These are phyloP conservation scores for Hypomyces rosellus DNA, from an alignment of 2,329 filamentous ascomycete species.

Conservation along the genomic window DNA sequence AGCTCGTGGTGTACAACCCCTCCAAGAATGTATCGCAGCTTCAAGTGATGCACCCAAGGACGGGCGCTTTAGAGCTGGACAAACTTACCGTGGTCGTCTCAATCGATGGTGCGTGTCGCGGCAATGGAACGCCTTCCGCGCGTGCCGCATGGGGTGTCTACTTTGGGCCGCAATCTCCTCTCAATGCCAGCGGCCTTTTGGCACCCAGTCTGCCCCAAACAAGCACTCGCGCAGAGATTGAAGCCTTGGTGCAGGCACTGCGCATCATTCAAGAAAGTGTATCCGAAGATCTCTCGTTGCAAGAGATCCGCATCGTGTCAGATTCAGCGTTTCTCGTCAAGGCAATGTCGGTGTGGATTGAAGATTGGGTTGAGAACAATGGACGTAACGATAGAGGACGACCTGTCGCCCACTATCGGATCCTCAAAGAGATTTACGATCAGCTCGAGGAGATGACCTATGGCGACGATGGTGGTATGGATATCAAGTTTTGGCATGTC, in stretches of 20 bases:
- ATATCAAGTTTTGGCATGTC: background rate
- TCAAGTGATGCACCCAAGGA: background rate
- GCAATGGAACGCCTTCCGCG: conserved; percentile 16
- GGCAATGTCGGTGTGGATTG: background rate
- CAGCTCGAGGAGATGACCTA: background rate
- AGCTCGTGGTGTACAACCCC: background rate
- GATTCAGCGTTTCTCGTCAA: background rate
- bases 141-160: conserved; percentile 20
- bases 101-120: conserved; percentile 20
- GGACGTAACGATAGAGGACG: background rate
- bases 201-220: background rate
- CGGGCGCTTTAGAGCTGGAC: background rate
- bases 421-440: background rate
- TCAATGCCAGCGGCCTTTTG: conserved; percentile 14
- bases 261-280: background rate
- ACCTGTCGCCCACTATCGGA: background rate
- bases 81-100: conserved; percentile 14
- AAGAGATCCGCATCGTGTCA: background rate
- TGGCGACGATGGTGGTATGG: background rate
- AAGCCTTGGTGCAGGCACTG: conserved; percentile 1
- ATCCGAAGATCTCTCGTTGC: background rate
- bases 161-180: conserved; percentile 18
- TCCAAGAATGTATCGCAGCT: background rate
- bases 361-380: background rate
- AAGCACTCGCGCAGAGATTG: background rate